These are phyloP conservation scores for Leccinum incarnatum DNA, from an alignment of 768 basidiomycete genomes.

Conservation along the genomic window DNA sequence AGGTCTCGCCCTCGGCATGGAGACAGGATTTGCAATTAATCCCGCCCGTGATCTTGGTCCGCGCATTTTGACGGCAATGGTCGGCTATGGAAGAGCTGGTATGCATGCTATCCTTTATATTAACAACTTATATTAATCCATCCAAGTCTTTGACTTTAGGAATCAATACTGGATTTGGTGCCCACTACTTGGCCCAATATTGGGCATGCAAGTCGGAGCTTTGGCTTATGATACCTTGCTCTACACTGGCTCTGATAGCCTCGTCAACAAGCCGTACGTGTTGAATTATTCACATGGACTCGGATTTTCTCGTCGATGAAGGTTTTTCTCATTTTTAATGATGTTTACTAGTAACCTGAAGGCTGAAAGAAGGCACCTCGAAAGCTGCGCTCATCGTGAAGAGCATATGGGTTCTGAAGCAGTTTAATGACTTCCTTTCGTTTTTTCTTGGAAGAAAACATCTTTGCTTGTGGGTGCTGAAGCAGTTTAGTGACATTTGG, in stretches of 20 bases:
- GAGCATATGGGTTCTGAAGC: no score
- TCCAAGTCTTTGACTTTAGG: neutral
- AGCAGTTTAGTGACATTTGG: no score
- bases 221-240: conserved; percentile 58
- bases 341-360: no score
- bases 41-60: conserved; percentile 75
- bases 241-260: conserved; percentile 53
- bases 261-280: conserved; percentile 51
- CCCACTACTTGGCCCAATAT: conserved; percentile 55
- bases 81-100: conserved; percentile 54
- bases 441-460: no score
- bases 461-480: no score
- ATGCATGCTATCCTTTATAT: conserved; percentile 33
- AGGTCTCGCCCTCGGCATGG: conserved; percentile 56
- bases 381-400: no score
- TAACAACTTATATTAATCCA: neutral
- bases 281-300: no score
- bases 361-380: no score
- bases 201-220: conserved; percentile 54
- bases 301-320: no score
- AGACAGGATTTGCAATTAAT: conserved; percentile 66
- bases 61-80: conserved; percentile 66
- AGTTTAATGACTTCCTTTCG: no score
- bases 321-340: no score
- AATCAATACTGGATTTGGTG: conserved; percentile 58